These are phyloP conservation scores for Pseudogymnoascus sp. DNA, from an alignment of 2,329 filamentous ascomycete species.

Conservation along the genomic window DNA sequence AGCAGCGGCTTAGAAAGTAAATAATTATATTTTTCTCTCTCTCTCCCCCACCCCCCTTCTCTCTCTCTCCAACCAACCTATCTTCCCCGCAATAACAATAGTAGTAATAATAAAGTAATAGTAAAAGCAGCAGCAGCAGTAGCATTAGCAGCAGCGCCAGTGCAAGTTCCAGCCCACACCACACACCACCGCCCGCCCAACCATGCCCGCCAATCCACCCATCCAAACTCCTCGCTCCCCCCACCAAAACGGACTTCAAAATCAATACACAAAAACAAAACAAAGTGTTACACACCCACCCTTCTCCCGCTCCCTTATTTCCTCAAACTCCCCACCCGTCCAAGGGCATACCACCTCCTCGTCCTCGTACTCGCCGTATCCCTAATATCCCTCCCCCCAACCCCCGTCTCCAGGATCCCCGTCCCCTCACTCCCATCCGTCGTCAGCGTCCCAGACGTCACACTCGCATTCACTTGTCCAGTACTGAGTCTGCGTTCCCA, in stretches of 20 bases:
- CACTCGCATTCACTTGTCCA: neutral
- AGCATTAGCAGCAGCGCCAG: neutral
- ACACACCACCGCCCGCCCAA: too few species aligned
- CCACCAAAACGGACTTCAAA: neutral
- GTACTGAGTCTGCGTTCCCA: neutral
- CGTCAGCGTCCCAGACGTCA: neutral
- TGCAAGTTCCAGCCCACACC: neutral
- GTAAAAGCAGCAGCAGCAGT: neutral
- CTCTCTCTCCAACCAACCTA: neutral
- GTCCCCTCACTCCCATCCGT: neutral
- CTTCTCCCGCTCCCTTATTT: neutral
- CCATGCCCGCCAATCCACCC: neutral
- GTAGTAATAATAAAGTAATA: neutral
- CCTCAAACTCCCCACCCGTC: neutral
- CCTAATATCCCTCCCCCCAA: neutral
- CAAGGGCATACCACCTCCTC: constrained; percentile 8
- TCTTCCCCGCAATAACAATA: neutral
- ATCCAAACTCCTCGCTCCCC: neutral
- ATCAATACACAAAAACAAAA: too few species aligned
- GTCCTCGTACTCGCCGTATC: neutral
- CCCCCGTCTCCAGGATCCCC: neutral
- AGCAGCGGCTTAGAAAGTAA: neutral
- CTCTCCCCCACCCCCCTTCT: too few species aligned
- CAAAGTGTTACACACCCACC: neutral
- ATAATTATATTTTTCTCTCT: constrained; percentile 3